Base-by-base conservation (phyloP, 495 filamentous ascomycete genomes). In the Lasiosphaeria hispida region DNA sequence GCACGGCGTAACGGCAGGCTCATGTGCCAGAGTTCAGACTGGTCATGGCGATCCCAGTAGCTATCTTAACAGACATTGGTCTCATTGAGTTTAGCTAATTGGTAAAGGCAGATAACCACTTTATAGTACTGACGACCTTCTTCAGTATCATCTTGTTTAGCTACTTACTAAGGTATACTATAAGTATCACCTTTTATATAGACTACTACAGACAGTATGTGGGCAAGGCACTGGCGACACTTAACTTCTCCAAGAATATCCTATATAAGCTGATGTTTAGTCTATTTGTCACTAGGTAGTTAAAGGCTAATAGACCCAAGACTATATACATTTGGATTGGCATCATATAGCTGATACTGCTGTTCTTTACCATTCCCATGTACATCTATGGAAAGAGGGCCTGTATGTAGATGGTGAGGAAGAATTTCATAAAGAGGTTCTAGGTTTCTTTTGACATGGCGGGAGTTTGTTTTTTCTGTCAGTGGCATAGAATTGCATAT, bases 51-150 rank as follows among this genome's bases (percentile, higher is more conserved):
- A 74, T 88, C 30, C 93, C 92, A 2, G 83, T 97, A 14, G 82
- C 87, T 0, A 58, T 97, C 45, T 82, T 85, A 11, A 97, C 93
- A 0, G 84, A 85, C 7, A 86, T 93, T 34, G 94, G 93, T 3
- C 78, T 97, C 39, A 94, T 96, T 83, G 93, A 90, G 9, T 97
- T 92, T 66, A 94, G 93, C 4, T 97, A 93, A 92, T 90, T 85
- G 33, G 91, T 89, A 0, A 69, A 87, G 49, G 76, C 83, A 23
- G 75, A 78, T n/a, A 82, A 95, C 69, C 73, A 80, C 14, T 96
- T 91, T 89, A 94, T 95, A 54, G 90, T 96, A 18, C 94, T 93
- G 1, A 96, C 93, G 0, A 68, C 95, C 0, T 97, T 97, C 76
- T 96, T 97, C 62, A 92, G 91, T 1, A 68, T 95, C 43, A 87